A percentile compares a stretch with the other conserved stretches of the same genome.
Conservation (phyloP, 2,329 filamentous ascomycete genomes). For the Alternaria rosae region DNA sequence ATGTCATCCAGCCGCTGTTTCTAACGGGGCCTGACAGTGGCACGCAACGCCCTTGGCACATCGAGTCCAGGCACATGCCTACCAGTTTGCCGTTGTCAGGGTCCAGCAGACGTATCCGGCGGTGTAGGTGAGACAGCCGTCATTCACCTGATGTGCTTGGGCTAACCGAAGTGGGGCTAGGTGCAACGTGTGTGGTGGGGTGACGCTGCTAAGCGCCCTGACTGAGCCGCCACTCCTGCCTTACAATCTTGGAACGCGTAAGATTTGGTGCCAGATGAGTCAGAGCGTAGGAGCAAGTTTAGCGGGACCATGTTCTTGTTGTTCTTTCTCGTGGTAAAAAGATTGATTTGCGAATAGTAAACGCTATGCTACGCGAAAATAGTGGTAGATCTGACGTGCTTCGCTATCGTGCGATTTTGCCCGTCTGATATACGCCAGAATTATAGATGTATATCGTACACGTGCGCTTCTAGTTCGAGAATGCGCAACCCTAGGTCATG, state of each 20-base stretch:
- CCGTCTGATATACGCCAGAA: slow-evolving; percentile 2
- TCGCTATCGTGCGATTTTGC: background rate
- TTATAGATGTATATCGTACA: slow-evolving; percentile 11
- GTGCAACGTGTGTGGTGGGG: slow-evolving; percentile 2
- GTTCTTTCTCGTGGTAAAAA: background rate
- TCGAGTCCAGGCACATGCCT: slow-evolving; percentile 7
- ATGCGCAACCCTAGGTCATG: slow-evolving; percentile 6
- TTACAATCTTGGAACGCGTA: background rate
- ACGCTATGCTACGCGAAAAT: slow-evolving; percentile 6
- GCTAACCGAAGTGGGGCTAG: slow-evolving; percentile 2
- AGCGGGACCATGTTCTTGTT: background rate
- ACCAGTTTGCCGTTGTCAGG: slow-evolving; percentile 5
- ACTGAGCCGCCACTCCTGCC: slow-evolving; percentile 3
- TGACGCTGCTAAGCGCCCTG: slow-evolving; percentile 1
- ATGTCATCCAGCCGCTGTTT: slow-evolving; percentile 9
- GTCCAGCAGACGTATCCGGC: slow-evolving; percentile 5
- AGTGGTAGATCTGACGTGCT: background rate
- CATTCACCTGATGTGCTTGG: slow-evolving; percentile 12
- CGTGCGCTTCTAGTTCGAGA: slow-evolving; percentile 2
- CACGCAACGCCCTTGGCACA: slow-evolving; percentile 6
- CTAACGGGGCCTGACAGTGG: slow-evolving; percentile 12
- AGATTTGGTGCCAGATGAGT: background rate
- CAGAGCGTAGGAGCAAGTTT: background rate
- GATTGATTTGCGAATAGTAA: background rate
- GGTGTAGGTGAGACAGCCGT: slow-evolving; percentile 15